Evolutionary conservation across 2,329 filamentous ascomycete species (phyloP), one percentile per base, ranked within the genome.

Genomic region (Thermothelomyces thermophilus): DNA sequence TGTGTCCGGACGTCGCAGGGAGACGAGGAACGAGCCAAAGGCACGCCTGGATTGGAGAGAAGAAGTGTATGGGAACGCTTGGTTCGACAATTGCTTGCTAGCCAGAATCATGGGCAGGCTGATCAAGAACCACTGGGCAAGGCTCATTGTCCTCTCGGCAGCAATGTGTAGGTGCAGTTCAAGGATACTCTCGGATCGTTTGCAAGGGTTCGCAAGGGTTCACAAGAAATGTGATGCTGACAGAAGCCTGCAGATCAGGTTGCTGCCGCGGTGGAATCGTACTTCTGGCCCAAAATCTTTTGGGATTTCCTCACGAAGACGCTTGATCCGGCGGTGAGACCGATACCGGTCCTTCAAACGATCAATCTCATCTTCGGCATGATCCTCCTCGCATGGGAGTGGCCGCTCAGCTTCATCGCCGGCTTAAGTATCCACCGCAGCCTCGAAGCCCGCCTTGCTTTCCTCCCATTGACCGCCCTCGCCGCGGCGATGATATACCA

Each of bases 81-180:
- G 42, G 50, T 42, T 34, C 19, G 35, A 42, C 45, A 28, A 17
- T 35, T 16, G 5, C 30, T 8, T 41, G n/a, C 22, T 52, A 52
- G 48, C 48, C 52, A 34, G 58, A 68, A 73, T 59, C 56, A 98
- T 98, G 93, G 93, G 93, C 70, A 93, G 86, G 72, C 83, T 98
- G 66, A 97, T 98, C 75, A 98, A 98, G 79, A 97, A 97, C 75
- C 93, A 98, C 75, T 95, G 89, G 89, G 93, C 90, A 60, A 86
- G 93, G 54, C 83, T 98, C 63, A 93, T 98, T 65, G 79, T 95
- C 69, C 75, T 98, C 66, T 88, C 87, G 24, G 89, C 93, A 33
- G 85, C 88, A 59, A 69, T 74, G 50, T 90, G 86, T 90, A 81
- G 54, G 74, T 72, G 14, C 13, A 14, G 39, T 16, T 14, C 22